Evolutionary conservation across 1,284 basidiomycete species (phyloP).

Genomic region (Trichosporon inkin): DNA sequence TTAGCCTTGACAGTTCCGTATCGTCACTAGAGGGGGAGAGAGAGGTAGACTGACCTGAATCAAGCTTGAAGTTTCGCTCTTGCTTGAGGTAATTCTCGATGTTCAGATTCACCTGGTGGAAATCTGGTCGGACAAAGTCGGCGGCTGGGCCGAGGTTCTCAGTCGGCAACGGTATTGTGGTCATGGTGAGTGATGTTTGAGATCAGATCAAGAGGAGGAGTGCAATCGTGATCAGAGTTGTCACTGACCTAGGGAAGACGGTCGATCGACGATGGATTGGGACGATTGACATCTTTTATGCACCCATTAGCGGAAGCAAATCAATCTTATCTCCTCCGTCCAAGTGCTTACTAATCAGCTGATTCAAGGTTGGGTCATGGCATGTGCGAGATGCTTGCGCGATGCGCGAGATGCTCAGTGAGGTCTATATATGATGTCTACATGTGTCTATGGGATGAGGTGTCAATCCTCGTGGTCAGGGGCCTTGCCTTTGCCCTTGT

Average conservation of each 20-base stretch:
- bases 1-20: conserved; percentile 8
- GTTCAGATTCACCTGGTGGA: conserved; percentile 85
- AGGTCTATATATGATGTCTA: background rate
- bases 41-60: conserved; percentile 63
- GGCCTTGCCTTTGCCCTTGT: conserved; percentile 11
- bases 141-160: conserved; percentile 37
- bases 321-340: background rate
- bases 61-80: conserved; percentile 81
- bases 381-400: no score
- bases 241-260: background rate
- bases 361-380: no score
- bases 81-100: conserved; percentile 80
- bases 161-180: conserved; percentile 23
- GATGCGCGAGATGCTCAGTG: no score
- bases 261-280: background rate
- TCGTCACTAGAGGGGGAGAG: conserved; percentile 10
- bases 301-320: conserved; percentile 5
- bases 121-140: conserved; percentile 80
- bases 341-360: conserved; percentile 10
- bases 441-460: background rate
- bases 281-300: background rate
- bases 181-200: conserved; percentile 3
- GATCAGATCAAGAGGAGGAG: background rate
- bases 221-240: background rate
- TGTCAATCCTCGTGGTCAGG: background rate